These are phyloP conservation scores for Cercophora sp. DNA, from an alignment of 495 filamentous ascomycete species.

Conservation along the genomic window DNA sequence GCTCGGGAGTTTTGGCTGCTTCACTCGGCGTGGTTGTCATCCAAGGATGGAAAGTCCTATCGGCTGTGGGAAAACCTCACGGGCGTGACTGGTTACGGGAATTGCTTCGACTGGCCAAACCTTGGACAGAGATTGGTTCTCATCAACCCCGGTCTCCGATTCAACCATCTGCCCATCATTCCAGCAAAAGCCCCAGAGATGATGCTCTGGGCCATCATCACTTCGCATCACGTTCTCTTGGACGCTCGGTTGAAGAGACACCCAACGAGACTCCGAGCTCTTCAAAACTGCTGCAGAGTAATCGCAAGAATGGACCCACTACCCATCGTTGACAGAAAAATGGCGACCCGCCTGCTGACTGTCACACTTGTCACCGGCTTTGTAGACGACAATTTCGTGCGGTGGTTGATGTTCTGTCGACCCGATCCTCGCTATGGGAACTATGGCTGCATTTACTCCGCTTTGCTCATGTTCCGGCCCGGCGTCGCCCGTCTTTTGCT, in stretches of 20 bases:
- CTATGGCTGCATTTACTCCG: neutral
- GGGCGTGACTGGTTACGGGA: neutral
- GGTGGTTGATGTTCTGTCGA: neutral
- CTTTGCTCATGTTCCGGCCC: neutral
- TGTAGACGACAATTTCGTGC: neutral
- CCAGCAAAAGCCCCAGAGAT: conserved; percentile 1
- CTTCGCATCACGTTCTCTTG: neutral
- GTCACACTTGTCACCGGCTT: neutral
- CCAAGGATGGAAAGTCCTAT: neutral
- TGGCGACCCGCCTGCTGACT: neutral
- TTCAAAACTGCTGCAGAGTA: neutral
- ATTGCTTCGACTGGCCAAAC: neutral
- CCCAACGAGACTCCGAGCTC: neutral
- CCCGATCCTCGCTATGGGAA: neutral
- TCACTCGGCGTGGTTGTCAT: neutral
- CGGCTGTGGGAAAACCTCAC: neutral
- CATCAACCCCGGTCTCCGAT: neutral
- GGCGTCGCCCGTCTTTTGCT: neutral
- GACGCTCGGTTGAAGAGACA: neutral
- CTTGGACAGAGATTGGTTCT: neutral
- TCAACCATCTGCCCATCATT: too few species aligned
- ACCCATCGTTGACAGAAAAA: neutral
- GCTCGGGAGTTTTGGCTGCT: neutral
- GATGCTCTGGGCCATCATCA: conserved; percentile 1
- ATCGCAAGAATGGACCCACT: neutral